Conservation (phyloP, 805 yeast species). For the Torulaspora maleeae region DNA sequence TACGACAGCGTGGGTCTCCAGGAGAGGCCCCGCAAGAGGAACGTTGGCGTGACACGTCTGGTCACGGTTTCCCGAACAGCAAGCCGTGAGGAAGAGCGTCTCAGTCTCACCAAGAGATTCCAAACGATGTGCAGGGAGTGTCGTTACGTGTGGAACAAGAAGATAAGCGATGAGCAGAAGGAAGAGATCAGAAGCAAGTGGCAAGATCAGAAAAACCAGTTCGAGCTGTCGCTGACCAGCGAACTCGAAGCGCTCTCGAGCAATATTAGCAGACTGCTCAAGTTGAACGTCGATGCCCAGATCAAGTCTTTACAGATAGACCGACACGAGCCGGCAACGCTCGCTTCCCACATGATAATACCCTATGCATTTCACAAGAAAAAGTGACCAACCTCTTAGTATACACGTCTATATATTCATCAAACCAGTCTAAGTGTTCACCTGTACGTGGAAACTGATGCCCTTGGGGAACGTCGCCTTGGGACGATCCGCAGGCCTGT, state of each 20-base stretch:
- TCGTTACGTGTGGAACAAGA: slow-evolving; percentile 22
- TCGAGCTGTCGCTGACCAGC: slow-evolving; percentile 12
- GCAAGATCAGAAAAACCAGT: slow-evolving; percentile 12
- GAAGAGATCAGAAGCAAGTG: slow-evolving; percentile 15
- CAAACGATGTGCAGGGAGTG: slow-evolving; percentile 29
- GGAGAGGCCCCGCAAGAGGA: slow-evolving; percentile 8
- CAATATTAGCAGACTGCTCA: slow-evolving; percentile 8
- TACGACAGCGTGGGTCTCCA: slow-evolving; percentile 19
- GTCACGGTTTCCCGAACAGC: not conserved
- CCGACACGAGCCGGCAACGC: slow-evolving; percentile 2
- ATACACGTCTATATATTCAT: slow-evolving; percentile 4
- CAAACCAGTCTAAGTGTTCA: slow-evolving; percentile 11
- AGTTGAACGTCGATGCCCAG: slow-evolving; percentile 5
- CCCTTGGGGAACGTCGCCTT: slow-evolving; percentile 24
- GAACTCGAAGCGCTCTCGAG: slow-evolving; percentile 16
- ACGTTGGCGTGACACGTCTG: not conserved
- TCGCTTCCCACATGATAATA: slow-evolving; percentile 1
- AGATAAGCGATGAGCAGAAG: slow-evolving; percentile 20
- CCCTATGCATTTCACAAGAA: slow-evolving; percentile 10
- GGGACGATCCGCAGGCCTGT: slow-evolving; percentile 22
- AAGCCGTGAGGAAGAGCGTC: slow-evolving; percentile 1
- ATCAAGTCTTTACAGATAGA: slow-evolving; percentile 2
- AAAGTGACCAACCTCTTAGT: slow-evolving; percentile 6
- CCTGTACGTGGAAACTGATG: slow-evolving; percentile 34
- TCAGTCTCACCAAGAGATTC: slow-evolving; percentile 15